phyloP scores from a whole-genome alignment of 768 basidiomycete genomes.

The Clitopilus hobsonii region DNA sequence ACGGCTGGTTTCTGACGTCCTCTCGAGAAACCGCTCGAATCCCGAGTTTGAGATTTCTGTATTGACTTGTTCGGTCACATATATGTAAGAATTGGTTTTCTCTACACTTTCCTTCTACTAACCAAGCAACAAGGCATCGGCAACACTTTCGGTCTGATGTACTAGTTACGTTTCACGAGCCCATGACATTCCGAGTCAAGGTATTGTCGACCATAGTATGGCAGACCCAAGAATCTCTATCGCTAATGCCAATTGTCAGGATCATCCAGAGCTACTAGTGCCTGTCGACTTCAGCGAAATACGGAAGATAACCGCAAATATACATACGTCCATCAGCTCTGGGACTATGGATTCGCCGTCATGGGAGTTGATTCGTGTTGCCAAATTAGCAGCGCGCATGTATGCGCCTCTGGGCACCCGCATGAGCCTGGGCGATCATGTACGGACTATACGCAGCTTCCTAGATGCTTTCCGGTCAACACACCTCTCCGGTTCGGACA shows the following conservation, averaged over 20 bases:
- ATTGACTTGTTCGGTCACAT: constrained; percentile 76
- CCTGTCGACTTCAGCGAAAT: constrained; percentile 64
- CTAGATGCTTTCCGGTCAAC: constrained; percentile 64
- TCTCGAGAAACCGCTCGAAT: constrained; percentile 63
- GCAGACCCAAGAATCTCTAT: not conserved
- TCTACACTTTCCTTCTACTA: constrained; percentile 2
- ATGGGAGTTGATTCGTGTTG: constrained; percentile 72
- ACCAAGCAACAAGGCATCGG: constrained; percentile 51
- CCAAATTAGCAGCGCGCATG: constrained; percentile 73
- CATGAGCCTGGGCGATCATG: constrained; percentile 82
- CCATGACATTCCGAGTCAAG: constrained; percentile 62
- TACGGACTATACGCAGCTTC: constrained; percentile 71
- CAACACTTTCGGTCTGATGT: constrained; percentile 89
- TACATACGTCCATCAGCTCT: constrained; percentile 66
- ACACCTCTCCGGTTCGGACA: constrained; percentile 23
- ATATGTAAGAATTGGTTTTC: constrained; percentile 53
- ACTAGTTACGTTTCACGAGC: constrained; percentile 74
- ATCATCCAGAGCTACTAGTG: constrained; percentile 64
- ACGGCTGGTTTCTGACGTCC: constrained; percentile 72
- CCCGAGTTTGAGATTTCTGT: constrained; percentile 70
- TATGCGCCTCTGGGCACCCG: constrained; percentile 86
- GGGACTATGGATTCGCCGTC: constrained; percentile 84
- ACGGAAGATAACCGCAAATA: constrained; percentile 50
- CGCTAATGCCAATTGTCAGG: constrained; percentile 28
- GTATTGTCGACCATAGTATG: constrained; percentile 23